Base-by-base conservation (phyloP, 2,329 filamentous ascomycete genomes). In the Zasmidium citrigriseum region DNA sequence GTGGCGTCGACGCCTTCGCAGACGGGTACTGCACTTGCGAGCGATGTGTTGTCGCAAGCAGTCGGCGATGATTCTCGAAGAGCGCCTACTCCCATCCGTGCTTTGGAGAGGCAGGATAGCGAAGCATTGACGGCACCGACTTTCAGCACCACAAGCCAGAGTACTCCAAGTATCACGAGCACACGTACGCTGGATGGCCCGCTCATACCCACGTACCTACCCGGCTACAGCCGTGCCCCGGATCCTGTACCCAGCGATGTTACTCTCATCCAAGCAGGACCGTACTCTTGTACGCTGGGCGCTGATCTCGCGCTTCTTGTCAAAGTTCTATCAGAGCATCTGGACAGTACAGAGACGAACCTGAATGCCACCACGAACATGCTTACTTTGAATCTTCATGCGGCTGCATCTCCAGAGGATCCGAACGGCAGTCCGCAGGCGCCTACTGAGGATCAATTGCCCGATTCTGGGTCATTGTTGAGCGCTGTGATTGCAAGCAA, bases 371-470 rank as follows among this genome's bases (percentile, higher is more conserved):
- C 80, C 45, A 72, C 85, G 9, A 72, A 79, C 1, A 82, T 80
- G 62, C 64, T 89, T 1, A 77, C 80, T 2, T 69, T 89, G 55
- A 87, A 88, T 67, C 66, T 89, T 5, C 85, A 88, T 73, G 81
- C 80, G 21, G 83, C 86, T 3, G 72, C 77, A 7, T 73, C 77
- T 12, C 67, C 72, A 4, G 69, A 73, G 21, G 67, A 74, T 1
- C 80, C 83, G 1, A 69, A 75, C 34, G 69, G 73, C 2, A 74
- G 77, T 2, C 76, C 80, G 7, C 73, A 81, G 9, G 70, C 74
- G 7, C 73, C 75, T 7, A 10, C 51, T 22, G 46, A 53, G 12
- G 62, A 67, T 5, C 68, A 75, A 22, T 65, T 87, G 16, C 86
- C 86, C 1, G 61, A 64, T 2, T 58, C 68, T 0, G 67, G 72